Conservation (phyloP, 1,139 yeast genomes). For the Casaregolazyma suthepensis region DNA sequence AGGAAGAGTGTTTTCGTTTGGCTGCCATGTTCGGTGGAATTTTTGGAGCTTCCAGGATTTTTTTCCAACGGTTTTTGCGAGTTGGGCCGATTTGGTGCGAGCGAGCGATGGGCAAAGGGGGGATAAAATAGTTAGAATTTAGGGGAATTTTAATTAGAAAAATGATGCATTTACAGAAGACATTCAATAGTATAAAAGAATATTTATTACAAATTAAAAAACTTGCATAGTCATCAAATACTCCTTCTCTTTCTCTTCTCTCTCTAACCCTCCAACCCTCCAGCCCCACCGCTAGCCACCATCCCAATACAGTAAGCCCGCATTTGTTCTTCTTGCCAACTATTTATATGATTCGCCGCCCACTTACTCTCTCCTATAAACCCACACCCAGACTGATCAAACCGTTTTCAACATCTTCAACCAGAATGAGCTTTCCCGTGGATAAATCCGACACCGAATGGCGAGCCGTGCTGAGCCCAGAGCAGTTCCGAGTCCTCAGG, state of each 20-base stretch:
- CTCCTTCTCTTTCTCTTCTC: not conserved
- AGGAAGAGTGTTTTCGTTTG: conserved; percentile 6
- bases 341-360: not conserved
- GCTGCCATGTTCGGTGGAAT: not conserved
- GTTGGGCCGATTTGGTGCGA: not conserved
- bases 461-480: conserved; percentile 71
- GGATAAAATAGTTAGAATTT: not conserved
- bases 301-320: not conserved
- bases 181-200: too few species aligned
- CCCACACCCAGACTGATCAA: not conserved
- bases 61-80: not conserved
- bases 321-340: not conserved
- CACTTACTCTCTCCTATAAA: not conserved
- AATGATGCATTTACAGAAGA: too few species aligned
- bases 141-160: not conserved
- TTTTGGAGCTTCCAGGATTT: not conserved
- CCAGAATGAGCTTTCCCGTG: conserved; percentile 12
- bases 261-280: not conserved
- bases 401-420: not conserved
- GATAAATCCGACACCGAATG: conserved; percentile 61
- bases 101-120: not conserved
- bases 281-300: not conserved
- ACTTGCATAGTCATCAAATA: not conserved
- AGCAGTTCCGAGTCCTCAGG: conserved; percentile 73
- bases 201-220: too few species aligned